Conservation (phyloP, 2,329 filamentous ascomycete species). For the Colletotrichum scovillei region DNA sequence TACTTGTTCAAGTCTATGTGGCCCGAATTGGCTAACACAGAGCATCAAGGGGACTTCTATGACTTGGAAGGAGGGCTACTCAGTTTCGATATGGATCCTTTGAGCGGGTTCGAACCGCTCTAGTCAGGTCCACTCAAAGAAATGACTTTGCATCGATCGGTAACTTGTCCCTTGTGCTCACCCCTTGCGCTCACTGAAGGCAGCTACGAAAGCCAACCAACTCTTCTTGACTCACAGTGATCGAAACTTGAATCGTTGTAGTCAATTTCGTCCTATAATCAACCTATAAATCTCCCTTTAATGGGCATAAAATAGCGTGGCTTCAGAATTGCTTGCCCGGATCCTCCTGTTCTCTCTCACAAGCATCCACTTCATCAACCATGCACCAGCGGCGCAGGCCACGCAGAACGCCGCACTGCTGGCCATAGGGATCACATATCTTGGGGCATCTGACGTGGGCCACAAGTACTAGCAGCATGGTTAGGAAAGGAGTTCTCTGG, state of each 20-base stretch:
- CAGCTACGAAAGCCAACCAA: no score
- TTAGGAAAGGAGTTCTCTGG: neutral
- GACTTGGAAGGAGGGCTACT: neutral
- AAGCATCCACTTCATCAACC: constrained; percentile 41
- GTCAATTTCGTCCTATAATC: neutral
- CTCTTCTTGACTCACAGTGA: no score
- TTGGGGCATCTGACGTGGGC: constrained; percentile 49
- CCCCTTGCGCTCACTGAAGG: no score
- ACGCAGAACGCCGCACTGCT: constrained; percentile 31
- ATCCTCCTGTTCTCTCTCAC: constrained; percentile 39
- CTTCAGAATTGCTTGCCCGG: constrained; percentile 22
- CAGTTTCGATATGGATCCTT: neutral
- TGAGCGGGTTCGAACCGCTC: no score
- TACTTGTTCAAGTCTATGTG: neutral
- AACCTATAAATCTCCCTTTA: neutral
- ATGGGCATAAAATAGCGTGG: constrained; percentile 31
- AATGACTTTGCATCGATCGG: no score
- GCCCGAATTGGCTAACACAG: neutral
- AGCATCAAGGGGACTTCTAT: neutral
- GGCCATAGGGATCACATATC: constrained; percentile 51
- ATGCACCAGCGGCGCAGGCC: constrained; percentile 40
- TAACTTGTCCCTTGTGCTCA: no score
- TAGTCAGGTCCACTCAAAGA: no score
- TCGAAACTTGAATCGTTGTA: no score
- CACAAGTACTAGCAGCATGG: constrained; percentile 46